A percentile compares a stretch with the other conserved stretches of the same genome.
Conservation (phyloP, 2,329 filamentous ascomycete species). For the Stemphylium beticola region DNA sequence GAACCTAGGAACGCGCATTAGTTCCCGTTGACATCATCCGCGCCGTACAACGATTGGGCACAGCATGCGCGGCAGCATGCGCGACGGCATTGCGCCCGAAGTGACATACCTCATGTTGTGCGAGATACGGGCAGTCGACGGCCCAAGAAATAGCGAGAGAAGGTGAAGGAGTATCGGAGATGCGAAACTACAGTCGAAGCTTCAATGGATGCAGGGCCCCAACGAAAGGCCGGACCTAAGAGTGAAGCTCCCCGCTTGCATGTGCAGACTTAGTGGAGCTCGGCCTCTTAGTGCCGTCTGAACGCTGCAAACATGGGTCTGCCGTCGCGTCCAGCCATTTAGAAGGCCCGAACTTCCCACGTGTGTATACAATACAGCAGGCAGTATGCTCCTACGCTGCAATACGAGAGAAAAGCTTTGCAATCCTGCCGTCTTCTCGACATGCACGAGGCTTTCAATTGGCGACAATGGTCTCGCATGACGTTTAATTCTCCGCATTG, state of each 20-base stretch:
- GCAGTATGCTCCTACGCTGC: constrained; percentile 12
- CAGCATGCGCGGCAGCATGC: constrained; percentile 8
- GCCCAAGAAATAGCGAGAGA: background rate
- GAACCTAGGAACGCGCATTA: constrained; percentile 64
- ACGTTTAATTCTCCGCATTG: no score
- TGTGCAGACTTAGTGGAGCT: constrained; percentile 20
- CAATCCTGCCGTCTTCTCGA: background rate
- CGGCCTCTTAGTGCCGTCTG: constrained; percentile 8
- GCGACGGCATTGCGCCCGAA: no score
- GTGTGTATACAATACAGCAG: constrained; percentile 20
- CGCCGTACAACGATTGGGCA: constrained; percentile 23
- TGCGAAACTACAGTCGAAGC: constrained; percentile 9
- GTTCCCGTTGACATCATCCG: constrained; percentile 31
- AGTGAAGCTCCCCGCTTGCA: constrained; percentile 20
- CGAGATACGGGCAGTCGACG: constrained; percentile 10
- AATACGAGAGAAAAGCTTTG: constrained; percentile 11
- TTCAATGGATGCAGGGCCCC: constrained; percentile 15
- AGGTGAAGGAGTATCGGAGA: constrained; percentile 15
- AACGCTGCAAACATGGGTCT: constrained; percentile 16
- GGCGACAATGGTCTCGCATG: background rate
- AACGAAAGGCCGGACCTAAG: constrained; percentile 5
- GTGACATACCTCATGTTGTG: constrained; percentile 29
- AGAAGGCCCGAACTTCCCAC: constrained; percentile 21
- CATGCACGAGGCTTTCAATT: background rate
- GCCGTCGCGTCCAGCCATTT: constrained; percentile 24